Evolutionary conservation across 345 rosid species (phyloP).

Genomic region (Eucalyptus albens): DNA sequence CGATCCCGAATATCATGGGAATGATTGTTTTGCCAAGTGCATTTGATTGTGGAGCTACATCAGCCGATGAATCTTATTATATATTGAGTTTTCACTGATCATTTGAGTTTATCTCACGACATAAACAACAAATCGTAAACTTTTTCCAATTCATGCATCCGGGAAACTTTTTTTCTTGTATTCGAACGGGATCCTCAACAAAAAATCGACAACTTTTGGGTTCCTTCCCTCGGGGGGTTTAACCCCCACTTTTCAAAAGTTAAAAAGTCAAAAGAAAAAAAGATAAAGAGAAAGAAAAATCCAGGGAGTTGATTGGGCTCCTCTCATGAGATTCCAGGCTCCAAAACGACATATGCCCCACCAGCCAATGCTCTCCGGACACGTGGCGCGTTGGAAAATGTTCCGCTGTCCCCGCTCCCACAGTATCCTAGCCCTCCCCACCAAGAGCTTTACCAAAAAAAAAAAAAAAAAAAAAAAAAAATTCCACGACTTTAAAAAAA

Average conservation of each 20-base stretch:
- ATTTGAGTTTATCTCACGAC: no score
- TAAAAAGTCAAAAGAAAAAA: neutral
- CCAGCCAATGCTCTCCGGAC: neutral
- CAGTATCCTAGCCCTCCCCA: neutral
- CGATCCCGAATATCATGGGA: neutral
- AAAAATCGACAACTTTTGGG: neutral
- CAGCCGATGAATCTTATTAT: accelerated
- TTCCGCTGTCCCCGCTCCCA: neutral
- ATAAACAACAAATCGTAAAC: neutral
- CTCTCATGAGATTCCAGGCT: neutral
- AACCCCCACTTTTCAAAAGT: neutral
- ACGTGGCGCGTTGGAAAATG: neutral
- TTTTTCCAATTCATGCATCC: neutral
- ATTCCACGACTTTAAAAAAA: neutral
- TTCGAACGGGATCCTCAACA: neutral
- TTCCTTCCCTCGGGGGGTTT: neutral
- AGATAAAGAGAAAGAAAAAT: neutral
- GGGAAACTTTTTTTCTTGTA: neutral
- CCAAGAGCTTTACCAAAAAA: neutral
- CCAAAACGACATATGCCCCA: neutral
- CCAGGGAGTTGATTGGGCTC: neutral
- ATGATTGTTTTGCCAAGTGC: no score
- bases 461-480: neutral
- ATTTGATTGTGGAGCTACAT: neutral
- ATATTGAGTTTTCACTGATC: neutral